Percentiles rank a stretch among this genome's conserved stretches.
Conservation (phyloP, 805 yeast species). For the Isabelozyma heimii region DNA sequence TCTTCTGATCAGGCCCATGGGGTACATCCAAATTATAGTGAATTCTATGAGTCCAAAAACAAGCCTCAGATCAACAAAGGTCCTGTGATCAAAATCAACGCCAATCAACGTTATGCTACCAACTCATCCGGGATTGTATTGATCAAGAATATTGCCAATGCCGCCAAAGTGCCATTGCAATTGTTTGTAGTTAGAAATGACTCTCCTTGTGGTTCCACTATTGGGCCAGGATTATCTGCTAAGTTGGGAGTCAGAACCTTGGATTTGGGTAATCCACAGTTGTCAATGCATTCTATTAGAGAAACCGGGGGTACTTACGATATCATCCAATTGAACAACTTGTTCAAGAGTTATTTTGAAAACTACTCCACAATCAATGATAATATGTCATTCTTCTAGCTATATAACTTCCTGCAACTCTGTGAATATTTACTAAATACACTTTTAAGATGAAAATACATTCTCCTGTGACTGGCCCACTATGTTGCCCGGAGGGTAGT, state of each 20-base stretch:
- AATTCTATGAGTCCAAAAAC: conserved; percentile 73
- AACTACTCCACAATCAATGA: conserved; percentile 13
- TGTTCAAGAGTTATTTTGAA: conserved; percentile 63
- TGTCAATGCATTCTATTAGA: conserved; percentile 91
- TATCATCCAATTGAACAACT: conserved; percentile 55
- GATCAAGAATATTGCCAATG: conserved; percentile 66
- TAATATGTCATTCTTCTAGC: neutral
- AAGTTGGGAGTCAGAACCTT: conserved; percentile 83
- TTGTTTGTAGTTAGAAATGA: conserved; percentile 91
- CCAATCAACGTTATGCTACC: conserved; percentile 93
- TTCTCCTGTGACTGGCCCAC: conserved; percentile 20
- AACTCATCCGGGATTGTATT: conserved; percentile 86
- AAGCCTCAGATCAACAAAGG: conserved; percentile 83
- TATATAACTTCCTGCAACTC: neutral
- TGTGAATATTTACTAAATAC: neutral
- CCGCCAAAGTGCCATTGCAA: conserved; percentile 77
- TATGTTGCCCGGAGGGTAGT: conserved; percentile 30
- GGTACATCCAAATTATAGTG: conserved; percentile 86
- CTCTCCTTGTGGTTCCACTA: conserved; percentile 93
- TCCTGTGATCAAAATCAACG: conserved; percentile 90
- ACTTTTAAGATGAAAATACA: conserved; percentile 17
- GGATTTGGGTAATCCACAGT: conserved; percentile 88
- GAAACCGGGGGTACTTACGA: conserved; percentile 87
- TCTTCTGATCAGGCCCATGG: conserved; percentile 98
- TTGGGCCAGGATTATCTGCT: conserved; percentile 90